Evolutionary conservation across 164 flowering plant species (phyloP).

Genomic region (Dillenia turbinata): DNA sequence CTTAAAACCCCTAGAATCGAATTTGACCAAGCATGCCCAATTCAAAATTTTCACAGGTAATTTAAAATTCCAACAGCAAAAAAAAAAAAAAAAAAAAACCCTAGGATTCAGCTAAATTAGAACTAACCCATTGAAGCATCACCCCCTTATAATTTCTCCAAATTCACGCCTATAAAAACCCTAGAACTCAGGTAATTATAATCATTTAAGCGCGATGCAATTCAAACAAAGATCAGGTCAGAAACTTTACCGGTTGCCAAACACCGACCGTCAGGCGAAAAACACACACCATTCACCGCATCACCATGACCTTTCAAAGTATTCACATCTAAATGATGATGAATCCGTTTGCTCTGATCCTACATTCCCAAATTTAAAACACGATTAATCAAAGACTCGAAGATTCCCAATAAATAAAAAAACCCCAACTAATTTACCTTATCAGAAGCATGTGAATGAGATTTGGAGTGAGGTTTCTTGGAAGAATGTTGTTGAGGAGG

Average conservation of each 20-base stretch:
- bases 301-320: conserved; percentile 96
- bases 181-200: not conserved
- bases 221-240: not conserved
- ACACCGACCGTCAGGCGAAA: conserved; percentile 68
- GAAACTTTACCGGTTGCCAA: conserved; percentile 72
- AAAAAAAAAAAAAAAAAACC: not conserved
- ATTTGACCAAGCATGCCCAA: too few relatives aligned
- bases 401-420: not conserved
- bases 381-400: conserved; percentile 3
- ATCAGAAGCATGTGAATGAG: conserved; percentile 62
- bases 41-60: not conserved
- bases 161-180: not conserved
- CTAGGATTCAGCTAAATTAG: not conserved
- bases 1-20: too few relatives aligned
- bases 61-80: not conserved
- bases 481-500: conserved; percentile 23
- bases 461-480: conserved; percentile 52
- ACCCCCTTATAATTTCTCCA: not conserved
- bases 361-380: conserved; percentile 14
- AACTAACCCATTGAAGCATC: not conserved
- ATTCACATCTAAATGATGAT: conserved; percentile 86
- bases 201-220: not conserved
- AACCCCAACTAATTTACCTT: conserved; percentile 40
- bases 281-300: conserved; percentile 63
- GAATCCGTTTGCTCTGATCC: conserved; percentile 65